Conservation (phyloP, 2,329 filamentous ascomycete genomes). For the Pseudogymnoascus sp. region DNA sequence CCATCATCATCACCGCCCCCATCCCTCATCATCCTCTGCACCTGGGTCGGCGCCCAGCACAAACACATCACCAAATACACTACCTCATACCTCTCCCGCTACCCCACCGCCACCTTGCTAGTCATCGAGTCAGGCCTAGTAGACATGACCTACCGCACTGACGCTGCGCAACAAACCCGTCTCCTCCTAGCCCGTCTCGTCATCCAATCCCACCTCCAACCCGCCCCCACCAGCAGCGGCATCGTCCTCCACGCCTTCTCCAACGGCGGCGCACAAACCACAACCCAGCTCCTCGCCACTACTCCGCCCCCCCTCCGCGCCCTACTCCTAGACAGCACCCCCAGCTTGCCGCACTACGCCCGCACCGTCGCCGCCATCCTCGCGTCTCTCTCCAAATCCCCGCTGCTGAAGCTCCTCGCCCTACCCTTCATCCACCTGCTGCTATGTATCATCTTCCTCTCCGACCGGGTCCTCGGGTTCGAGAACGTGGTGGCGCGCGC, state of each 20-base stretch:
- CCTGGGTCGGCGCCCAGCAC: slow-evolving; percentile 49
- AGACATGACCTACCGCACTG: neutral
- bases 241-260: slow-evolving; percentile 49
- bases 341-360: slow-evolving; percentile 10
- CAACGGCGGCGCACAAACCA: slow-evolving; percentile 43
- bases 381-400: neutral
- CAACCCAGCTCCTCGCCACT: slow-evolving; percentile 15
- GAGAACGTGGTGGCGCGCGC: neutral
- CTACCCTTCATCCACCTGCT: slow-evolving; percentile 31
- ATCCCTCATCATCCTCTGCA: slow-evolving; percentile 39
- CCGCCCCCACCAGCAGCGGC: slow-evolving; percentile 20
- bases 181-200: slow-evolving; percentile 33
- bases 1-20: neutral
- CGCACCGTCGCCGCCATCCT: neutral
- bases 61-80: slow-evolving; percentile 50
- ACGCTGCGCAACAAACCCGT: neutral
- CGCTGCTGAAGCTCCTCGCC: neutral
- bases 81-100: slow-evolving; percentile 43
- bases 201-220: slow-evolving; percentile 16
- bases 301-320: slow-evolving; percentile 12
- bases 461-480: slow-evolving; percentile 38
- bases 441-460: slow-evolving; percentile 48
- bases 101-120: slow-evolving; percentile 33
- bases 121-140: neutral
- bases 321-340: slow-evolving; percentile 19